Percentiles rank a stretch among this genome's conserved stretches.
phyloP scores from a whole-genome alignment of 306 rosid genomes.

The Herpetospermum pedunculosum region DNA sequence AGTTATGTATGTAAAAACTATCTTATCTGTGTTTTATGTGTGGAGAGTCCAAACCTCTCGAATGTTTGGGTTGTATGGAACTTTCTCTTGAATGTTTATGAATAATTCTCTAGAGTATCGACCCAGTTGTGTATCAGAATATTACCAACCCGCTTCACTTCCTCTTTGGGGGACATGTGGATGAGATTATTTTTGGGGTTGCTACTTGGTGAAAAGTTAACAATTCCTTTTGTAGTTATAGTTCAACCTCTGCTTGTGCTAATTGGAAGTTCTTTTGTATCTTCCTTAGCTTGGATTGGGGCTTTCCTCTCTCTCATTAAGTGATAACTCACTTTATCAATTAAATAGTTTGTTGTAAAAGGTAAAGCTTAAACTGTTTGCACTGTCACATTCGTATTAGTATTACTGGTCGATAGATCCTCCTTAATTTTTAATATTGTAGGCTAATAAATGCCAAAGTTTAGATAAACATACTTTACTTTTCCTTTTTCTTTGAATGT shows the following conservation, averaged over 20 bases:
- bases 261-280: neutral
- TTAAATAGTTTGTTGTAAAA: neutral
- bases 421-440: neutral
- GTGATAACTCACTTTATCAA: neutral
- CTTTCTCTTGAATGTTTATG: too few species aligned
- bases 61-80: too few species aligned
- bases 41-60: too few species aligned
- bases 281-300: neutral
- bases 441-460: neutral
- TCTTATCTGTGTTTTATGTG: too few species aligned
- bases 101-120: too few species aligned
- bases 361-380: neutral
- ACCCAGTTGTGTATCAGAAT: too few species aligned
- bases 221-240: neutral
- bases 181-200: neutral
- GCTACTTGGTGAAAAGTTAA: neutral
- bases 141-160: neutral
- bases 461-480: neutral
- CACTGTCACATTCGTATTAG: neutral
- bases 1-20: too few species aligned
- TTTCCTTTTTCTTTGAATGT: neutral
- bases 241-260: neutral
- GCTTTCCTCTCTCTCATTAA: neutral
- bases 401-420: neutral
- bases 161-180: neutral